Percentiles rank a stretch among this genome's conserved stretches.
phyloP scores from a whole-genome alignment of 495 filamentous ascomycete species.

The Penicillium bialowiezense region DNA sequence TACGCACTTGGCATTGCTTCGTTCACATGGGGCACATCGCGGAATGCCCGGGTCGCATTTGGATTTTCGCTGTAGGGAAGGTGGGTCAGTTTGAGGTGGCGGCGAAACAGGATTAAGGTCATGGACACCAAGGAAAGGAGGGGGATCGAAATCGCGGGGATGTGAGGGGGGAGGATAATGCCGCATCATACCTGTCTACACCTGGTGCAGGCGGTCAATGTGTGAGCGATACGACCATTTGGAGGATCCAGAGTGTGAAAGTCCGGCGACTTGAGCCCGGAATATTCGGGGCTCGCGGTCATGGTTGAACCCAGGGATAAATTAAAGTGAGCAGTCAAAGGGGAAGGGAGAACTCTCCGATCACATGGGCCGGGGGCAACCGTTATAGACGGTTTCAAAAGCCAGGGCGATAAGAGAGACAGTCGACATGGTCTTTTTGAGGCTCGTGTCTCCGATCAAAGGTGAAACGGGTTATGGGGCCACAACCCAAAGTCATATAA shows the following conservation, averaged over 20 bases:
- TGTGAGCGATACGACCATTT: slow-evolving; percentile 65
- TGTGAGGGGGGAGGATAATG: neutral
- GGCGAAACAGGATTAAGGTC: neutral
- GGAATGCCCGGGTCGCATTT: slow-evolving; percentile 89
- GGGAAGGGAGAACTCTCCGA: neutral
- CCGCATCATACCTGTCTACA: slow-evolving; percentile 70
- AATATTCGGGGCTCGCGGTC: slow-evolving; percentile 17
- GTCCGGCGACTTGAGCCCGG: slow-evolving; percentile 24
- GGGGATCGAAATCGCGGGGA: slow-evolving; percentile 1
- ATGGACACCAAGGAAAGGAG: neutral
- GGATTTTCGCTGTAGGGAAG: slow-evolving; percentile 71
- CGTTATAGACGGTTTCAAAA: slow-evolving; percentile 7
- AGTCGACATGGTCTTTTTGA: slow-evolving; percentile 23
- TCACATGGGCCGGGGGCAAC: slow-evolving; percentile 19
- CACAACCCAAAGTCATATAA: slow-evolving; percentile 1
- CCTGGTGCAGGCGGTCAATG: slow-evolving; percentile 81
- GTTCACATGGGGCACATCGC: slow-evolving; percentile 87
- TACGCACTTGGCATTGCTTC: slow-evolving; percentile 83
- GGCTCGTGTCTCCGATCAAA: slow-evolving; percentile 10
- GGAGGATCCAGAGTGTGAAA: slow-evolving; percentile 26
- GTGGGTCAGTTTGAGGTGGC: neutral
- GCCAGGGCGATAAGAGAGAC: slow-evolving; percentile 6
- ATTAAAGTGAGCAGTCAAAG: slow-evolving; percentile 3
- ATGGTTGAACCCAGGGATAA: slow-evolving; percentile 11
- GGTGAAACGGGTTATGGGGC: neutral